Evolutionary conservation across 306 rosid species (phyloP), one percentile per base, ranked within the genome.

Genomic region (Medicago truncatula): DNA sequence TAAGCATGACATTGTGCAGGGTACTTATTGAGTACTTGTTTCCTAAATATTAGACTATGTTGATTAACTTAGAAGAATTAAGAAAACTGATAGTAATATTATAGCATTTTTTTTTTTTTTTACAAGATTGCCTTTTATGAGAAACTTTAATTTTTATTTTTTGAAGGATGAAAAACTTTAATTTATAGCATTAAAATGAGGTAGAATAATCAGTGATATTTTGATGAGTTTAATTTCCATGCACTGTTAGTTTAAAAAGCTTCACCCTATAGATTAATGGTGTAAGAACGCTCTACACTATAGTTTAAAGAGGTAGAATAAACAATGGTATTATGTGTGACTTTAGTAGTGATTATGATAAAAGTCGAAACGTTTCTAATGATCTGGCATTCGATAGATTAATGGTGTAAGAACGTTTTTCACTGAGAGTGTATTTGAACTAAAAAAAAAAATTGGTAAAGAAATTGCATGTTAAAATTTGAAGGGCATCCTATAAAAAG

Each of bases 21-120:
- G 7, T 41, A 62, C 23, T 76, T 70, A 17, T 43, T 49, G 73
- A 16, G 7, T 11, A 52, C 58, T 52, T 52, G 21, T 52, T 52
- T 52, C 58, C 58, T 50, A n/a, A 52, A 52, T 16, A 52, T 50
- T 1, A 16, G 58, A 52, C 21, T 52, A 2, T 50, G 17, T 47
- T 15, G 6, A 47, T 15, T 11, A 47, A 47, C 13, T 13, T 7
- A 47, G 7, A 14, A 47, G 10, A 52, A 52, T 52, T 52, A 52
- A 17, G 57, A 52, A 7, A 52, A 8, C 16, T n/a, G 9, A 16
- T 52, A 15, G 18, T n/a, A n/a, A 16, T 50, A 50, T 3, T 50
- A 7, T 43, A 43, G 1, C 1, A n/a, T 52, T 52, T 52, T n/a
- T n/a, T 50, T 7, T 49, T 15, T 1, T 52, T 52, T 2, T 52